phyloP scores from a whole-genome alignment of 2,329 filamentous ascomycete species.

The Paradendryphiella salina region DNA sequence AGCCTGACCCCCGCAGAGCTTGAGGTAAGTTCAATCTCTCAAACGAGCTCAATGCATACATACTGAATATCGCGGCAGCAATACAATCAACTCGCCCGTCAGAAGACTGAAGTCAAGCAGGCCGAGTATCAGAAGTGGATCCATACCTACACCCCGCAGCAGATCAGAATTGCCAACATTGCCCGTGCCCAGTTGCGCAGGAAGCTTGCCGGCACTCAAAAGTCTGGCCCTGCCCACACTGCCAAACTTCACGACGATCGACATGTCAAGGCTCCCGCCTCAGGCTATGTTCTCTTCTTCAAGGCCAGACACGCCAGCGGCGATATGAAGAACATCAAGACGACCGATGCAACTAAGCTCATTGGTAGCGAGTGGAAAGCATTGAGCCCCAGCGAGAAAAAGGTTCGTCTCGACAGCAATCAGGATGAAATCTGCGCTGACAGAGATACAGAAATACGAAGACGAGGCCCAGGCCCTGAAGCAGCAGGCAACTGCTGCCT shows the following conservation, averaged over 20 bases:
- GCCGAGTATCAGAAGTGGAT: constrained; percentile 59
- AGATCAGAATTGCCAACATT: constrained; percentile 63
- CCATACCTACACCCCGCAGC: constrained; percentile 56
- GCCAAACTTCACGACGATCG: constrained; percentile 58
- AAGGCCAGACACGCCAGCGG: constrained; percentile 52
- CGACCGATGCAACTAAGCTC: constrained; percentile 48
- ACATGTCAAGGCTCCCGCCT: constrained; percentile 49
- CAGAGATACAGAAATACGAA: constrained; percentile 33
- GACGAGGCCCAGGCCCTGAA: constrained; percentile 30
- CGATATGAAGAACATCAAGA: constrained; percentile 55
- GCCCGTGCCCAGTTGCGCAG: constrained; percentile 53
- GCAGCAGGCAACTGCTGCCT: background rate
- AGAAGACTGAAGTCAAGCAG: constrained; percentile 51
- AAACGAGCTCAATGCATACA: background rate
- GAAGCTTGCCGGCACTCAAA: constrained; percentile 14
- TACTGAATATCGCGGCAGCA: constrained; percentile 40
- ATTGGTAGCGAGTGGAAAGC: constrained; percentile 55
- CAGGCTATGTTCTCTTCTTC: constrained; percentile 52
- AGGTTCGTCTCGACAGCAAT: constrained; percentile 43
- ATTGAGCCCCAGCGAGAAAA: constrained; percentile 52
- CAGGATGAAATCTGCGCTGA: constrained; percentile 24
- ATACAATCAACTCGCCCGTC: constrained; percentile 56
- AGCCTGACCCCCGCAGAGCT: constrained; percentile 39
- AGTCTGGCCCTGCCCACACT: constrained; percentile 13
- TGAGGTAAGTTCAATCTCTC: constrained; percentile 34